Conservation (phyloP, 2,329 filamentous ascomycete genomes). For the Trichoderma aggressivum region DNA sequence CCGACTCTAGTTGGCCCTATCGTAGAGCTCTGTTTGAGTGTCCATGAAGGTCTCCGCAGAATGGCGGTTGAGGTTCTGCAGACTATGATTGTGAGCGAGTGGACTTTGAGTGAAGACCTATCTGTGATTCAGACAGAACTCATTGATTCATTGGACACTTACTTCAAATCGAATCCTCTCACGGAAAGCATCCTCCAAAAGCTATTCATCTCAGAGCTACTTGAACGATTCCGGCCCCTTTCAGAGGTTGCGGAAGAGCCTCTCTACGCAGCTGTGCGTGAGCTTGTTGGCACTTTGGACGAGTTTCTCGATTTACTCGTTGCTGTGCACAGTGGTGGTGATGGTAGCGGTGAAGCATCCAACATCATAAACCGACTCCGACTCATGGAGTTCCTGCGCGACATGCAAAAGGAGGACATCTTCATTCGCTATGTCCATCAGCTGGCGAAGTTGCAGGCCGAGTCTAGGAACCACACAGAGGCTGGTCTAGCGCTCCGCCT, state of each 20-base stretch:
- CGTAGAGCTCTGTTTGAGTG: slow-evolving; percentile 89
- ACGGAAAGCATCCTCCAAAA: slow-evolving; percentile 90
- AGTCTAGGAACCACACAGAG: slow-evolving; percentile 76
- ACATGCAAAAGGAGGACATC: slow-evolving; percentile 96
- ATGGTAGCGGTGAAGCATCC: slow-evolving; percentile 68
- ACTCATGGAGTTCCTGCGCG: slow-evolving; percentile 92
- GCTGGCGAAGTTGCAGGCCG: slow-evolving; percentile 72
- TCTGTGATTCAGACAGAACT: slow-evolving; percentile 92
- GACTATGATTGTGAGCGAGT: slow-evolving; percentile 98
- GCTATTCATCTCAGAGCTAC: slow-evolving; percentile 81
- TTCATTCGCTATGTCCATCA: slow-evolving; percentile 96
- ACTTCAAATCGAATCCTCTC: slow-evolving; percentile 85
- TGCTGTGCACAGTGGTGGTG: slow-evolving; percentile 78
- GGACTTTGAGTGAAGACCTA: slow-evolving; percentile 90
- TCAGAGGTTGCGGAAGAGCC: slow-evolving; percentile 65
- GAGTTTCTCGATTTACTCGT: slow-evolving; percentile 88
- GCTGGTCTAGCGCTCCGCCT: slow-evolving; percentile 84
- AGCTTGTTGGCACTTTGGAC: slow-evolving; percentile 79
- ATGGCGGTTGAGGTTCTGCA: slow-evolving; percentile 92
- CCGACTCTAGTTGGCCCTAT: slow-evolving; percentile 87
- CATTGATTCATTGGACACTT: slow-evolving; percentile 85
- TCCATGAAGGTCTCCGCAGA: slow-evolving; percentile 83
- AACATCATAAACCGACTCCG: slow-evolving; percentile 84
- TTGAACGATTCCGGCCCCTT: slow-evolving; percentile 74
- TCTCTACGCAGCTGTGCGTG: slow-evolving; percentile 71